Evolutionary conservation across 805 yeast genomes (phyloP), one percentile per base, ranked within the genome.

Genomic region (Yamadazyma ubonensis): DNA sequence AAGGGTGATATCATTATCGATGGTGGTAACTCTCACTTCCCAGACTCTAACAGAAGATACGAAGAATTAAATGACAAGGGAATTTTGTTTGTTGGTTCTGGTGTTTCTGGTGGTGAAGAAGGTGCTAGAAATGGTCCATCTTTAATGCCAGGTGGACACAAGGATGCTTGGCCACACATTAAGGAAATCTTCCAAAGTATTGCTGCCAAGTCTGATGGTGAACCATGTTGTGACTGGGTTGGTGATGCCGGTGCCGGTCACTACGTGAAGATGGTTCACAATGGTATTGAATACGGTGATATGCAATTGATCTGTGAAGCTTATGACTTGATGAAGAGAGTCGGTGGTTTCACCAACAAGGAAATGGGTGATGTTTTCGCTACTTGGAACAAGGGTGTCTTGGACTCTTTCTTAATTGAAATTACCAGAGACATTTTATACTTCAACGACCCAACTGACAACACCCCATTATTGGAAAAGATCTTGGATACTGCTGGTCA

Each of bases 221-320:
- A 93, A 76, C 96, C 99, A 64, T 91, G 99, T 75, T 91, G 99
- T 76, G 99, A 91, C 81, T 91, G 99, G 99, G 97, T 91, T 57
- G 99, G 99, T 61, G 96, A 91, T 55, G 96, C 95, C 46, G 99
- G 99, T 70, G 81, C 98, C 33, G 99, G 99, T 61, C 99, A 91
- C 73, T 91, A 84, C 73, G 98, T 91, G 65, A 91, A 91, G 79
- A 93, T 93, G 99, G 98, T 93, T 51, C 99, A 91, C 80, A 91
- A 91, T 69, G 99, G 99, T 86, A 91, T 91, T 58, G 99, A 91
- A 75, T 91, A 91, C 71, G 99, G 98, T 79, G 99, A 91, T 73
- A 91, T 91, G 99, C 99, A 91, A 76, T 79, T 91, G 78, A 91
- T 91, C 66, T 83, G 91, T 71, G 99, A 91, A 77, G 96, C 97